phyloP scores from a whole-genome alignment of 805 yeast genomes.

The Komagataella populi region DNA sequence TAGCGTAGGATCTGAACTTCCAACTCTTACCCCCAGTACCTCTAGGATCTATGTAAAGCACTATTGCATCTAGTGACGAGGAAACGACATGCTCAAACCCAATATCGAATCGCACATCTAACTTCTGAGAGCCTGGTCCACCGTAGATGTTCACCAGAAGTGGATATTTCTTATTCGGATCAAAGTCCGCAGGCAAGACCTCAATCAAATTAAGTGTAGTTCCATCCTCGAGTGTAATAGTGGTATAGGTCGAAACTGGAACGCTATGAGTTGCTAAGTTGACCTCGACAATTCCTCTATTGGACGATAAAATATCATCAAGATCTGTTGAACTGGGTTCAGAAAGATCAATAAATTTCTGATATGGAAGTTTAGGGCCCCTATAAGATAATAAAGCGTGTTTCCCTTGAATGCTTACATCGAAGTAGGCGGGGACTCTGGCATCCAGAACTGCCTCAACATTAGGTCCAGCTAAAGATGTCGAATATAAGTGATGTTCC shows the following conservation, averaged over 20 bases:
- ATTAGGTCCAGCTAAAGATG: conserved; percentile 20
- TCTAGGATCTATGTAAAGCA: conserved; percentile 62
- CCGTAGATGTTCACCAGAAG: conserved; percentile 60
- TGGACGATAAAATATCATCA: neutral
- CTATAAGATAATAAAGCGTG: conserved; percentile 29
- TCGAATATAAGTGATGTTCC: conserved; percentile 46
- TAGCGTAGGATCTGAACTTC: conserved; percentile 45
- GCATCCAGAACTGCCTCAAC: conserved; percentile 8
- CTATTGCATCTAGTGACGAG: conserved; percentile 43
- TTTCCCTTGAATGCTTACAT: conserved; percentile 38
- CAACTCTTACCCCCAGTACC: conserved; percentile 78
- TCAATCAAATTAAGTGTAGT: conserved; percentile 38
- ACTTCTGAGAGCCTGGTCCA: conserved; percentile 68
- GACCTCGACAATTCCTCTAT: neutral
- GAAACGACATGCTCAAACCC: conserved; percentile 49
- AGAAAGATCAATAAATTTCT: conserved; percentile 21
- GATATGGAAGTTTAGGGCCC: conserved; percentile 37
- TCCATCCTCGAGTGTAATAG: conserved; percentile 15
- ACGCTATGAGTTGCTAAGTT: neutral
- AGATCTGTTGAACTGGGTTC: neutral
- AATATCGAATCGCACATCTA: conserved; percentile 28
- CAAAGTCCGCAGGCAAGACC: conserved; percentile 44
- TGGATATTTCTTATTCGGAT: conserved; percentile 36
- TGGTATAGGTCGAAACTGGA: conserved; percentile 6
- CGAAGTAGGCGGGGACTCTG: conserved; percentile 25